phyloP scores from a whole-genome alignment of 148 eudicot genomes.

The Spergularia marina region DNA sequence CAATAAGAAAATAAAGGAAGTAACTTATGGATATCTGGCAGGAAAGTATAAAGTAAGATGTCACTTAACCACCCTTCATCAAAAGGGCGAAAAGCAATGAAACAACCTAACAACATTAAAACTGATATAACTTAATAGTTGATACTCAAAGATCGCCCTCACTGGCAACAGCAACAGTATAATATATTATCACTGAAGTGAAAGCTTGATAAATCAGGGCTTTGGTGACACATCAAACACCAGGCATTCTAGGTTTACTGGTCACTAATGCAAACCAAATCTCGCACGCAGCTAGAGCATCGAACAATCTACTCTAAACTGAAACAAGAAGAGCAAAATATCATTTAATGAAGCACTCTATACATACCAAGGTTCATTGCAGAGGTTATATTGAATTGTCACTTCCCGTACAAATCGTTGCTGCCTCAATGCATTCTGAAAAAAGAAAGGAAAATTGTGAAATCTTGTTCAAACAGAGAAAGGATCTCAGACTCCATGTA shows the following conservation, averaged over 20 bases:
- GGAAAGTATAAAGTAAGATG: no score
- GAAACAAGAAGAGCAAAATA: background rate
- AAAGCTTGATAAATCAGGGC: background rate
- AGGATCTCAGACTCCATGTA: background rate
- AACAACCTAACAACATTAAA: background rate
- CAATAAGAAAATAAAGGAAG: background rate
- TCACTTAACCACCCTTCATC: background rate
- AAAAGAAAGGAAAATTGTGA: constrained; percentile 4
- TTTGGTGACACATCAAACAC: background rate
- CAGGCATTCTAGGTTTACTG: background rate
- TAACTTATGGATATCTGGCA: background rate
- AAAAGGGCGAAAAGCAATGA: background rate
- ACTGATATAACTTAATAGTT: background rate
- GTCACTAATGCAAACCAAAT: background rate
- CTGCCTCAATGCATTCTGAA: constrained; percentile 88
- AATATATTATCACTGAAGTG: background rate
- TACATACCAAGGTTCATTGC: constrained; percentile 94
- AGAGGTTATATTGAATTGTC: constrained; percentile 89
- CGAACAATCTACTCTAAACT: background rate
- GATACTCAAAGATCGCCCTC: background rate
- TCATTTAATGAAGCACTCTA: background rate
- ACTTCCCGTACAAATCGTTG: constrained; percentile 96
- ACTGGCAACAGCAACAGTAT: no score
- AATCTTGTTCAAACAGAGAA: background rate
- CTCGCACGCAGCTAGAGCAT: background rate